These are phyloP conservation scores for Globisporangium barbulae DNA, from an alignment of 352 stramenopile genomes.

Conservation along the genomic window DNA sequence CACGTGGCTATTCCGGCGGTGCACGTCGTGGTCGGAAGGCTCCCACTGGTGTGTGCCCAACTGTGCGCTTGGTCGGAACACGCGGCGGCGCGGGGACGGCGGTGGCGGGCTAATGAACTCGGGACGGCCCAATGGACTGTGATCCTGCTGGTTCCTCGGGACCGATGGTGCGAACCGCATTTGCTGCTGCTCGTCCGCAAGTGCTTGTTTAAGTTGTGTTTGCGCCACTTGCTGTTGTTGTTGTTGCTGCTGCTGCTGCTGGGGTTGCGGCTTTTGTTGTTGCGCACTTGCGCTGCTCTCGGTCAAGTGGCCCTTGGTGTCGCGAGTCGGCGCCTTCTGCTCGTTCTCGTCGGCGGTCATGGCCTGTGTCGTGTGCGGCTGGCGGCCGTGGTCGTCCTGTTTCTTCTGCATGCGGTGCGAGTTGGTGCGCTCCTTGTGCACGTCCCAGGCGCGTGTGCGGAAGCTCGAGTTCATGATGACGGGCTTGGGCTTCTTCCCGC, in stretches of 20 bases:
- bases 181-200: conserved; percentile 12
- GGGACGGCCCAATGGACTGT: conserved; percentile 1
- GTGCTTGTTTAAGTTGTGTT: conserved; percentile 12
- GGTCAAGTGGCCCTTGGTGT: not conserved
- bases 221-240: not conserved
- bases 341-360: conserved; percentile 17
- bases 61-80: conserved; percentile 12
- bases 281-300: conserved; percentile 4
- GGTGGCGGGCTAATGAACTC: conserved; percentile 9
- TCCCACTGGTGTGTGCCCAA: conserved; percentile 4
- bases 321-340: conserved; percentile 13
- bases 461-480: conserved; percentile 86
- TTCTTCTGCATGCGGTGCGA: conserved; percentile 72
- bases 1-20: conserved; percentile 12
- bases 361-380: not conserved
- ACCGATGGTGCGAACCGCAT: not conserved
- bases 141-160: conserved; percentile 1
- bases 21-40: conserved; percentile 8
- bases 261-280: conserved; percentile 6
- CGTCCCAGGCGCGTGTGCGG: conserved; percentile 72
- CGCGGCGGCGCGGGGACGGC: conserved; percentile 19
- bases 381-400: conserved; percentile 26
- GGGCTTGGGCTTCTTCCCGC: conserved; percentile 76
- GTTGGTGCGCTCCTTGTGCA: conserved; percentile 81
- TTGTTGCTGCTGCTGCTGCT: conserved; percentile 8